Base-by-base conservation (phyloP, 805 yeast species). In the Debaryomyces maramus region DNA sequence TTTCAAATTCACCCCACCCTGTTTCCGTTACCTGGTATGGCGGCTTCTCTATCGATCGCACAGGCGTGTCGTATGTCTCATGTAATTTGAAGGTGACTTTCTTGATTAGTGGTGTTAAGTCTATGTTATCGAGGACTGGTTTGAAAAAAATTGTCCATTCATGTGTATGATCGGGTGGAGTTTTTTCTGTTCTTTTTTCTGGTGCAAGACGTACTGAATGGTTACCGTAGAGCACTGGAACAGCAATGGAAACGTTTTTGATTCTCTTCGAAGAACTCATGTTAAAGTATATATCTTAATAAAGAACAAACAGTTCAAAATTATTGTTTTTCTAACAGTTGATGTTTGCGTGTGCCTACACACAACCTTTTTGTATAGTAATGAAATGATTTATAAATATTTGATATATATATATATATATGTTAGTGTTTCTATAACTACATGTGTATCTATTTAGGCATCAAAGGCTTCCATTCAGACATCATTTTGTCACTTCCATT, bases 1-100 rank as follows among this genome's bases (percentile, higher is more conserved):
- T 85, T 56, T 93, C 99, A 63, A 93, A 93, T 61, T 93, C 99
- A 50, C 99, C 99, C 99, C 99, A 93, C 0, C 99, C 99, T 0
- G 98, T 87, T 56, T 93, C 99, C 2, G 96, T 85, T 20, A 93
- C 88, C 60, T 89, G 95, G 54, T 85, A 93, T 0, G 99, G 99
- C 2, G 98, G 97, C 21, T 71, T 59, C 46, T 93, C 98, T 11
- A 91, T 73, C 1, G 93, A 76, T 40, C 99, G 70, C n/a, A 88
- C 80, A 1, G 97, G 79, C 51, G 83, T 87, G 15, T 83, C 84
- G 53, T 91, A 93, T 0, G 99, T 93, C 48, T 93, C 99, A 61
- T 93, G 99, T 16, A 93, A 70, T 58, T 93, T 93, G 72, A 91
- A 93, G 0, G 90, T 91, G 1, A 93, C 98, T 60, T 87, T 84